Conservation (phyloP, 2,329 filamentous ascomycete species). For the Penicillium sp. region DNA sequence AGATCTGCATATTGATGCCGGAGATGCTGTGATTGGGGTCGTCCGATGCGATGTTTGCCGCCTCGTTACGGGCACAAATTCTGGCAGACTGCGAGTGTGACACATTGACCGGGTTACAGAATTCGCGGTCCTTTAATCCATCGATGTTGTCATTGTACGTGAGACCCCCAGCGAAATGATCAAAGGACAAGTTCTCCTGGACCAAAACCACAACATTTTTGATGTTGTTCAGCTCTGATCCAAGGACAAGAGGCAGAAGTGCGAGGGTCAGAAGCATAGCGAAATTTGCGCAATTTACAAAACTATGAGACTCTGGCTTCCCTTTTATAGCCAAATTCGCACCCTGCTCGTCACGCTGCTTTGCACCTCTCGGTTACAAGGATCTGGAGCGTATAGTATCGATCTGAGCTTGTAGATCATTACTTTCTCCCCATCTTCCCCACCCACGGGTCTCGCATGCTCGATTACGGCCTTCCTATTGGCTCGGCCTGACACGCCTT, state of each 20-base stretch:
- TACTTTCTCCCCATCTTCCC: neutral
- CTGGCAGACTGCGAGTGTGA: neutral
- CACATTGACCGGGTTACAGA: neutral
- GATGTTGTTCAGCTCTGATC: neutral
- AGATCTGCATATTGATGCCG: conserved; percentile 43
- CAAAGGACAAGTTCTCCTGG: neutral
- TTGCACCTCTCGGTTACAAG: neutral
- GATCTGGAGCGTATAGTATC: neutral
- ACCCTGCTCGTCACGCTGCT: neutral
- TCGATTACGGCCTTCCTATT: neutral
- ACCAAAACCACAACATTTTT: neutral
- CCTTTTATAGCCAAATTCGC: neutral
- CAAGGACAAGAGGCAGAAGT: neutral
- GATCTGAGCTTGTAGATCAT: neutral
- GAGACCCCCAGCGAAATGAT: neutral
- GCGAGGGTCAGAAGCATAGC: neutral
- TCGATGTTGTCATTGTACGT: neutral
- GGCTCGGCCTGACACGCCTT: neutral
- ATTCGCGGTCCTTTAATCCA: neutral
- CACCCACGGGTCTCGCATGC: neutral
- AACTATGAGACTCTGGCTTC: neutral
- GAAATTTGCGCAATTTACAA: neutral
- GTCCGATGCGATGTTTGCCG: conserved; percentile 36
- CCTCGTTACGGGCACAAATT: neutral
- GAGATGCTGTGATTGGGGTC: conserved; percentile 45